These are phyloP conservation scores for Neodidymelliopsis sp. DNA, from an alignment of 2,329 filamentous ascomycete genomes.

Conservation along the genomic window DNA sequence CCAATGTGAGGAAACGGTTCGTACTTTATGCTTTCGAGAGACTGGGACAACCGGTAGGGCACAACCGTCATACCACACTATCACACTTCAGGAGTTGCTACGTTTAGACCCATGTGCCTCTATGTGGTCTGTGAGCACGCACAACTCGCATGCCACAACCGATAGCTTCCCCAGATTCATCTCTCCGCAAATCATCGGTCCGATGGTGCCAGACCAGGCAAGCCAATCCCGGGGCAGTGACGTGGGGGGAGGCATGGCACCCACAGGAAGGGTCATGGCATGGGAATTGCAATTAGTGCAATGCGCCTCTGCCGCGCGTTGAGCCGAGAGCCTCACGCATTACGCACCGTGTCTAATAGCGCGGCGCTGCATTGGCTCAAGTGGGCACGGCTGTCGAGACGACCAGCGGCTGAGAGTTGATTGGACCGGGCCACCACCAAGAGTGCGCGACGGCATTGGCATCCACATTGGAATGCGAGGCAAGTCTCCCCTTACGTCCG, in stretches of 20 bases:
- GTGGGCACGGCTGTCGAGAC: not conserved
- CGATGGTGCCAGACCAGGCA: slow-evolving; percentile 1
- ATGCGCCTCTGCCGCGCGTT: not conserved
- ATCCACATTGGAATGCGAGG: slow-evolving; percentile 5
- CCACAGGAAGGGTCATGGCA: not conserved
- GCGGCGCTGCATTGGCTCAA: slow-evolving; percentile 8
- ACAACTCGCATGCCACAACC: slow-evolving; percentile 1
- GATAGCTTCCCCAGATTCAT: slow-evolving; percentile 13
- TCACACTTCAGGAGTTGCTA: slow-evolving; percentile 5
- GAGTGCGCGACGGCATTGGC: slow-evolving; percentile 6
- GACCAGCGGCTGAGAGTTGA: not conserved
- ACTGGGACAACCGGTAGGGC: not conserved
- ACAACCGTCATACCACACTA: not conserved
- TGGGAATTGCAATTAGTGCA: slow-evolving; percentile 1
- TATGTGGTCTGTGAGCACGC: not conserved
- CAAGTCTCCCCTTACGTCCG: slow-evolving; percentile 2
- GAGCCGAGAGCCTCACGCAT: slow-evolving; percentile 5
- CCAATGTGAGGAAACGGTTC: slow-evolving; percentile 6
- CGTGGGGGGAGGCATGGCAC: slow-evolving; percentile 10
- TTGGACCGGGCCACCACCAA: not conserved
- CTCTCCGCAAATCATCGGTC: slow-evolving; percentile 3
- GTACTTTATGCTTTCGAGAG: slow-evolving; percentile 16
- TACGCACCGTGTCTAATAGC: not conserved
- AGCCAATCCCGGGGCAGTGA: slow-evolving; percentile 12
- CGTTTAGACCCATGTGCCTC: slow-evolving; percentile 5